Evolutionary conservation across 2,329 filamentous ascomycete genomes (phyloP), one percentile per base, ranked within the genome.

Genomic region (Hirsutella minnesotensis): DNA sequence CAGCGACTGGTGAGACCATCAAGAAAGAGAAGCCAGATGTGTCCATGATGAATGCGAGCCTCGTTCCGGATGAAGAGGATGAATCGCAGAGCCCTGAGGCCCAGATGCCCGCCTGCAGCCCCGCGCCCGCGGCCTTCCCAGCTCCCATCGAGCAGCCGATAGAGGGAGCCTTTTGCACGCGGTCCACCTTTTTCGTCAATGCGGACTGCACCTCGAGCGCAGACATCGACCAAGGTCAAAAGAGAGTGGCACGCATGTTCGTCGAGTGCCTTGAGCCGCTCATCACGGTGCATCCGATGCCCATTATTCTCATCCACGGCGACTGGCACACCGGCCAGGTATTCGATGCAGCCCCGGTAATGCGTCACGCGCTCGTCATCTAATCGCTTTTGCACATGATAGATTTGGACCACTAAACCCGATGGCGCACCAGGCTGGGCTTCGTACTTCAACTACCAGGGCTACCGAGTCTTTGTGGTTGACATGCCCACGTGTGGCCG

Each of bases 381-480:
- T 8, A 15, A 3, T 9, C 24, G 24, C 24, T 27, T 27, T 27
- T 7, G 7, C 24, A 7, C 24, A 7, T 27, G 24, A 27, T 39
- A 66, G 61, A 52, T 64, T 39, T 69, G 62, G 60, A 51, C 66
- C 13, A 64, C 64, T 31, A 75, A 69, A 16, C 69, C 72, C 5
- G 68, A 73, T 43, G 61, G 63, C 13, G 50, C 57, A 2, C 56
- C 58, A 1, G 69, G 69, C 9, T 73, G 69, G 69, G 64, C 67
- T 0, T 61, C 62, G 0, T 66, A 55, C 41, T 73, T 73, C 38
- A 49, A 69, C 1, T 48, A 49, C 0, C 48, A 58, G 20, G 68
- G 68, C 3, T 66, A 66, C 39, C 54, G 53, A 2, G 63, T 73
- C 9, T 69, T 66, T 45, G 44, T 71, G 8, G 56, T 65, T 5